phyloP scores from a whole-genome alignment of 2,329 filamentous ascomycete genomes.

The Colletotrichum sp. region DNA sequence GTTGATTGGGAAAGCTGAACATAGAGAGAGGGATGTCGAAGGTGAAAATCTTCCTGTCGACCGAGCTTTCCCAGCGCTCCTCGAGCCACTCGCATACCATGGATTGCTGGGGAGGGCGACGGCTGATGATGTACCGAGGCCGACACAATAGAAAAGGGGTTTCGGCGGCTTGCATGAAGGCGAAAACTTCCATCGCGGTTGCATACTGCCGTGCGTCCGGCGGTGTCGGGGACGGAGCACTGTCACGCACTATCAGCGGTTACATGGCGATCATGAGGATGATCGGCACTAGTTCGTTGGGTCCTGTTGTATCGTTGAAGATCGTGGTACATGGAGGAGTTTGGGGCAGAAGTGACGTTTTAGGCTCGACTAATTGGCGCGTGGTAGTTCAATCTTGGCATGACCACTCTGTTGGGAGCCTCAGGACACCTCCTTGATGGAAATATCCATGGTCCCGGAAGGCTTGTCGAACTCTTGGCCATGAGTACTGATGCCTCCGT shows the following conservation, averaged over 20 bases:
- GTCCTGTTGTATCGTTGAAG: neutral
- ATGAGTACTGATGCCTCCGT: neutral
- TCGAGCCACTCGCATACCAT: neutral
- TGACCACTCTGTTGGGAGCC: neutral
- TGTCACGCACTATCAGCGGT: neutral
- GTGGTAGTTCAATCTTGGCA: neutral
- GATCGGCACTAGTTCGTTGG: neutral
- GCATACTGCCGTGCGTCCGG: neutral
- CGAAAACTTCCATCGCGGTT: neutral
- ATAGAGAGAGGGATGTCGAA: neutral
- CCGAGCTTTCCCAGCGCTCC: neutral
- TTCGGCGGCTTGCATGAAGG: neutral
- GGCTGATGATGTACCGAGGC: neutral
- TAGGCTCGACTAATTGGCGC: neutral
- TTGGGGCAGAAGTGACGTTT: neutral
- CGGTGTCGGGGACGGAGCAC: neutral
- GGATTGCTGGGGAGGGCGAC: neutral
- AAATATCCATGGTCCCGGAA: neutral
- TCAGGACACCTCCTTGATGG: neutral
- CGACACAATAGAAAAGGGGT: neutral
- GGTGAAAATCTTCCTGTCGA: neutral
- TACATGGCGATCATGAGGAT: neutral
- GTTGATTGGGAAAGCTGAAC: neutral
- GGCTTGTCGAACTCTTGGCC: neutral
- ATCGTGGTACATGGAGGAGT: neutral